These are phyloP conservation scores for Kwoniella newhampshirensis DNA, from an alignment of 768 basidiomycete species.

Conservation along the genomic window DNA sequence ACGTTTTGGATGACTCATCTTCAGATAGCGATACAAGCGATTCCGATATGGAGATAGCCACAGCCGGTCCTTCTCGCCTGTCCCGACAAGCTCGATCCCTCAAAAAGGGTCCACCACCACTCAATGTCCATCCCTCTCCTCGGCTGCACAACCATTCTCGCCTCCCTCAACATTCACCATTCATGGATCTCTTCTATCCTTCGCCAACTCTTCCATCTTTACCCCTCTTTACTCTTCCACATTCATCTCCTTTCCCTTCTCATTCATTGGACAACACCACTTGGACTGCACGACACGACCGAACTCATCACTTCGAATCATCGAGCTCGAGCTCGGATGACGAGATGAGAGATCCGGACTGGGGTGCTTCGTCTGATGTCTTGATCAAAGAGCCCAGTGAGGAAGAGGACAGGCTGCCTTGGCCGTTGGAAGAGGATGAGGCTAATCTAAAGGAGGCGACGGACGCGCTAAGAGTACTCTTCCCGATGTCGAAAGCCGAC, in stretches of 20 bases:
- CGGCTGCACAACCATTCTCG: slow-evolving; percentile 18
- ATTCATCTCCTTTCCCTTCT: slow-evolving; percentile 41
- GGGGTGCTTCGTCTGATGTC: slow-evolving; percentile 33
- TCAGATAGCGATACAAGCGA: slow-evolving; percentile 38
- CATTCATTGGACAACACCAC: slow-evolving; percentile 49
- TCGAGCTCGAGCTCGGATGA: slow-evolving; percentile 44
- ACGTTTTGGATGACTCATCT: slow-evolving; percentile 31
- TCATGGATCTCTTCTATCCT: slow-evolving; percentile 32
- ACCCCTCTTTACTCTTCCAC: slow-evolving; percentile 20
- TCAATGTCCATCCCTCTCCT: slow-evolving; percentile 16
- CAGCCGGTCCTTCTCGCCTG: slow-evolving; percentile 17
- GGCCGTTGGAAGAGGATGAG: slow-evolving; percentile 39
- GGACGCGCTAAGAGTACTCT: slow-evolving; percentile 41
- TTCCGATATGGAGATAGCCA: slow-evolving; percentile 36
- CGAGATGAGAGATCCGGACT: slow-evolving; percentile 37
- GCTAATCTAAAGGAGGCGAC: slow-evolving; percentile 44
- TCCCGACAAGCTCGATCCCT: slow-evolving; percentile 10
- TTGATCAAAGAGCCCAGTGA: slow-evolving; percentile 19
- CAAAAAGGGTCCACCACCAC: slow-evolving; percentile 30
- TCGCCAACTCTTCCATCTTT: slow-evolving; percentile 18
- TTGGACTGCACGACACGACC: slow-evolving; percentile 37
- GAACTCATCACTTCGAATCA: slow-evolving; percentile 30
- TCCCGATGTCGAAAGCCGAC: slow-evolving; percentile 31
- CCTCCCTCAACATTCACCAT: slow-evolving; percentile 23
- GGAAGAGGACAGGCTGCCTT: slow-evolving; percentile 20